These are phyloP conservation scores for Colletotrichum echinochloae DNA, from an alignment of 2,329 filamentous ascomycete species.

Conservation along the genomic window DNA sequence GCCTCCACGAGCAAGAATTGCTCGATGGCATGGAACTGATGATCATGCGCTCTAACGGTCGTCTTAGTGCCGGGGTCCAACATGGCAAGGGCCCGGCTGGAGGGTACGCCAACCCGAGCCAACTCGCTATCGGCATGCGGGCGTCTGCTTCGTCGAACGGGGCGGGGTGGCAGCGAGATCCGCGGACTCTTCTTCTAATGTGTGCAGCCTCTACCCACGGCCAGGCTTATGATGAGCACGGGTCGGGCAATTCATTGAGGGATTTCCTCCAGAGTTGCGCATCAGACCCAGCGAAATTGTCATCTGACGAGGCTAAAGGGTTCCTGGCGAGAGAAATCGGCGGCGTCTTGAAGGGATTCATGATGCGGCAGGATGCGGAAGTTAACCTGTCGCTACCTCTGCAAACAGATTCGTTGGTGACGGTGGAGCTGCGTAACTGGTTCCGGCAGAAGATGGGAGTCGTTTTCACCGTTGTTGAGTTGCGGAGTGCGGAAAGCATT, in stretches of 20 bases:
- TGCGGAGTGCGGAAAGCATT: conserved; percentile 28
- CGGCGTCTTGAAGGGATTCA: conserved; percentile 25
- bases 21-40: conserved; percentile 39
- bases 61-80: background rate
- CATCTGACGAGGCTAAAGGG: conserved; percentile 5
- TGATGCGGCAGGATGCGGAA: conserved; percentile 39
- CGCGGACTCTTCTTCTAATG: conserved; percentile 42
- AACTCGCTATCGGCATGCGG: conserved; percentile 39
- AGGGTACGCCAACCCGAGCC: conserved; percentile 40
- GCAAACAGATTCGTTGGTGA: conserved; percentile 44
- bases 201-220: background rate
- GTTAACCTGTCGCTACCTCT: conserved; percentile 4
- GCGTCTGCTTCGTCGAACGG: conserved; percentile 25
- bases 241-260: conserved; percentile 1
- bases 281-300: conserved; percentile 3
- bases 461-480: conserved; percentile 18
- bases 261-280: conserved; percentile 14
- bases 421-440: conserved; percentile 44
- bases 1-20: conserved; percentile 42
- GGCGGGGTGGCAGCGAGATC: conserved; percentile 42
- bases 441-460: conserved; percentile 41
- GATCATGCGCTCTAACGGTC: conserved; percentile 14
- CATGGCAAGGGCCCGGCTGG: no score
- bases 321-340: conserved; percentile 30
- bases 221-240: conserved; percentile 11